phyloP scores from a whole-genome alignment of 176 grass and related monocot species.

The Guadua angustifolia region DNA sequence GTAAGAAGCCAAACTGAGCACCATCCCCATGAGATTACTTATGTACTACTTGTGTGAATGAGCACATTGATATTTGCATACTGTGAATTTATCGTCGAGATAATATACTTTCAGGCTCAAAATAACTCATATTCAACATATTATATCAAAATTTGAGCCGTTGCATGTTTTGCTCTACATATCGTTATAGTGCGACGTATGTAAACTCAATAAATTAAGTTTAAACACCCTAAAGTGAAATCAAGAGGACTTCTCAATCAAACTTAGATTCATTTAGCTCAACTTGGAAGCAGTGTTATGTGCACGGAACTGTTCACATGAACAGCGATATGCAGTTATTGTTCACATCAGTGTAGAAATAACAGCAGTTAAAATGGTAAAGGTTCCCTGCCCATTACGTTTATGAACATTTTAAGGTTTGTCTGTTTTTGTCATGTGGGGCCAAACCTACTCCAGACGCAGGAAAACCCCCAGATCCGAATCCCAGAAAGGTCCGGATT shows the following conservation, averaged over 20 bases:
- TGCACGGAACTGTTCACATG: no score
- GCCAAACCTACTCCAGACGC: no score
- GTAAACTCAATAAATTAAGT: background rate
- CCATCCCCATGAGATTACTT: background rate
- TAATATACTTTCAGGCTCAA: background rate
- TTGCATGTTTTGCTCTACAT: background rate
- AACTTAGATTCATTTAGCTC: slow-evolving; percentile 3
- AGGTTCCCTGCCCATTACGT: no score
- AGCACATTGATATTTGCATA: slow-evolving; percentile 8
- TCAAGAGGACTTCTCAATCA: background rate
- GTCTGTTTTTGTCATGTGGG: no score
- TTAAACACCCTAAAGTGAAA: background rate
- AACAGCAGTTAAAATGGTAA: no score
- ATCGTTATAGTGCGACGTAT: background rate
- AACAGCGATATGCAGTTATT: no score
- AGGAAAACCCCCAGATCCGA: no score
- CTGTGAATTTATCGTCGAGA: background rate
- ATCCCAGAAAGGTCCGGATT: no score
- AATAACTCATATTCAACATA: slow-evolving; percentile 2
- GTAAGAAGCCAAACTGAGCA: slow-evolving; percentile 19
- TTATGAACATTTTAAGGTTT: no score
- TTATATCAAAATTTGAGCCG: background rate
- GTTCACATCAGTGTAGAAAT: no score
- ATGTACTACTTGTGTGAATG: background rate
- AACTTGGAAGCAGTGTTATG: background rate